Evolutionary conservation across 176 grass and related monocot genomes (phyloP).

Genomic region (Triticum aestivum): DNA sequence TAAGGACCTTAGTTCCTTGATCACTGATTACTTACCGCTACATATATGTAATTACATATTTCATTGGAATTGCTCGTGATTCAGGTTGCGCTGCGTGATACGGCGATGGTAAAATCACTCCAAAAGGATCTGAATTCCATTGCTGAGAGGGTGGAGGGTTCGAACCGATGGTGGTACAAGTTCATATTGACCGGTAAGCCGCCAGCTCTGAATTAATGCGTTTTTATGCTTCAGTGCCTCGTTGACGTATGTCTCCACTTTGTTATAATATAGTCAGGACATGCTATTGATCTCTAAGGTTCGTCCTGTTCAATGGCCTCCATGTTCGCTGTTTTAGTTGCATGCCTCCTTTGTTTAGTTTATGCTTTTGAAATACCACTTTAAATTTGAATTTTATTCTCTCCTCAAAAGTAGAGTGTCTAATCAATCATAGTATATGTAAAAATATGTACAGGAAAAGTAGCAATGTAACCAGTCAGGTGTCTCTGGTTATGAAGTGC

Average conservation of each 20-base stretch:
- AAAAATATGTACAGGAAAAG: neutral
- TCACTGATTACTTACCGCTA: neutral
- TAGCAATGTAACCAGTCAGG: neutral
- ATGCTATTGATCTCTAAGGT: neutral
- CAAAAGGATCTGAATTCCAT: conserved; percentile 38
- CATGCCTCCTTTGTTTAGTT: neutral
- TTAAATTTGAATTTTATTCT: neutral
- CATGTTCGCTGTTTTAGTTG: neutral
- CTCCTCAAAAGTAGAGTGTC: neutral
- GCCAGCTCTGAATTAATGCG: neutral
- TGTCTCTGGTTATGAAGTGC: neutral
- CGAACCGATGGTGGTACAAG: conserved; percentile 29
- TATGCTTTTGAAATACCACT: neutral
- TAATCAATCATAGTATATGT: neutral
- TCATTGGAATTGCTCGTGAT: neutral
- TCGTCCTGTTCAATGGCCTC: neutral
- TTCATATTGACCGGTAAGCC: conserved; percentile 40
- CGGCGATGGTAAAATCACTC: conserved; percentile 11
- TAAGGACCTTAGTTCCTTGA: neutral
- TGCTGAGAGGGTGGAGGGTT: conserved; percentile 28
- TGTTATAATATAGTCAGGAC: neutral
- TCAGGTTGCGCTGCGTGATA: conserved; percentile 28
- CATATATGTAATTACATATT: neutral
- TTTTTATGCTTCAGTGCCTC: neutral
- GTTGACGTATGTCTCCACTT: neutral